Evolutionary conservation across 139 green algal genomes (phyloP).

Genomic region (Gonium pectorale): DNA sequence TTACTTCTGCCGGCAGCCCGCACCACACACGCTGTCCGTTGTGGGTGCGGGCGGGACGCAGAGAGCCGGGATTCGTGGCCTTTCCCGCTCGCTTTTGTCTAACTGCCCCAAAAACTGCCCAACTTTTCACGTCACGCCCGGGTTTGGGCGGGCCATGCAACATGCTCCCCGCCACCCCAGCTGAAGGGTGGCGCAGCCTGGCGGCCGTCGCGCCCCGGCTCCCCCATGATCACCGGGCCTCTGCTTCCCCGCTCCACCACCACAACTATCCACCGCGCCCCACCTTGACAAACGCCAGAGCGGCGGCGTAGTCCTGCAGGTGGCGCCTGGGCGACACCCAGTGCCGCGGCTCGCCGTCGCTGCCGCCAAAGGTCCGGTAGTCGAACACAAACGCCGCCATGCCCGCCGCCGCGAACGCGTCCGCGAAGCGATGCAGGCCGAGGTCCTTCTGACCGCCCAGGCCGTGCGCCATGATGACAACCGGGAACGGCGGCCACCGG

Average conservation of each 20-base stretch:
- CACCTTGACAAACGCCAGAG: conserved; percentile 46
- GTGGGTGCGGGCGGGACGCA: too few species aligned
- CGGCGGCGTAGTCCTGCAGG: conserved; percentile 61
- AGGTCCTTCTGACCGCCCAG: conserved; percentile 67
- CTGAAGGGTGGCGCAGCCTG: too few species aligned
- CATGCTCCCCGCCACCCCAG: too few species aligned
- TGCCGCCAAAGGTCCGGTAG: conserved; percentile 71
- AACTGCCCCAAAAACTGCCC: too few species aligned
- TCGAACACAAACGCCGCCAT: conserved; percentile 68
- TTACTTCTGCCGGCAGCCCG: too few species aligned
- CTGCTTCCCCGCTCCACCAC: not conserved
- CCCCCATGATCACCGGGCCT: too few species aligned
- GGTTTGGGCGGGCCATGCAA: too few species aligned
- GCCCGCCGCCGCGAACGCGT: conserved; percentile 48
- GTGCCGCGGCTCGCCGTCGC: conserved; percentile 61
- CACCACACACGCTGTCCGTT: too few species aligned
- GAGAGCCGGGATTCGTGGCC: too few species aligned
- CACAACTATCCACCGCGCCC: not conserved
- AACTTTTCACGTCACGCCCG: too few species aligned
- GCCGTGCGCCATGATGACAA: conserved; percentile 68
- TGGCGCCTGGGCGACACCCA: conserved; percentile 62
- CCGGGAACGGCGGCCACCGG: not conserved
- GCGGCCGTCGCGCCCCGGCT: too few species aligned
- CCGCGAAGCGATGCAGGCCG: conserved; percentile 59
- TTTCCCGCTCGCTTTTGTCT: too few species aligned